A percentile compares a stretch with the other conserved stretches of the same genome.
Evolutionary conservation across 345 rosid species (phyloP).

Genomic region (Linum lewisii): DNA sequence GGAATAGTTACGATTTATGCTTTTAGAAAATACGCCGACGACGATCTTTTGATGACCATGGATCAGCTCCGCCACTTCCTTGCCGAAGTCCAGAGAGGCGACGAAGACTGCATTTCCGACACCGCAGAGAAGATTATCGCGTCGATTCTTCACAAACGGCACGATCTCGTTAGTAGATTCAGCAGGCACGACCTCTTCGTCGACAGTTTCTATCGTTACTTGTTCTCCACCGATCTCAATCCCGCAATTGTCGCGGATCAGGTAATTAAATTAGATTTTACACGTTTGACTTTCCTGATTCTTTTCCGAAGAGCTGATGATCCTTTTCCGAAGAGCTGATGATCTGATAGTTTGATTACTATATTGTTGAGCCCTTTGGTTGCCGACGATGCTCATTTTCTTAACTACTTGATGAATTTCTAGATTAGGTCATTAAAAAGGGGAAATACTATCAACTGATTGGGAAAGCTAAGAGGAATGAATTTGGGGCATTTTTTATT

Average conservation of each 20-base stretch:
- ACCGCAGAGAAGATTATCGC: slow-evolving; percentile 54
- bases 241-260: slow-evolving; percentile 12
- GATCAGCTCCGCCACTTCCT: slow-evolving; percentile 57
- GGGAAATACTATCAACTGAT: too few species aligned
- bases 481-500: neutral
- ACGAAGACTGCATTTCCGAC: slow-evolving; percentile 16
- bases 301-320: too few species aligned
- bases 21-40: slow-evolving; percentile 45
- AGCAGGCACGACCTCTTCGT: slow-evolving; percentile 43
- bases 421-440: neutral
- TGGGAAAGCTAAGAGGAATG: neutral
- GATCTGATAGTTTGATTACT: neutral
- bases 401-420: neutral
- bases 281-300: too few species aligned
- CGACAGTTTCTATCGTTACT: slow-evolving; percentile 19
- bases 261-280: neutral
- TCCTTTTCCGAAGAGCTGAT: too few species aligned
- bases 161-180: slow-evolving; percentile 47
- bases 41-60: slow-evolving; percentile 44
- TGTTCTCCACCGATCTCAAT: slow-evolving; percentile 26
- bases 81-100: slow-evolving; percentile 44
- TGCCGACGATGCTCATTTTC: neutral
- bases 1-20: too few species aligned
- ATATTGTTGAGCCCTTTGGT: neutral
- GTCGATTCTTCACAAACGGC: slow-evolving; percentile 43